A percentile compares a stretch with the other conserved stretches of the same genome.
phyloP scores from a whole-genome alignment of 1,284 basidiomycete species.

The Ustilago lituana region DNA sequence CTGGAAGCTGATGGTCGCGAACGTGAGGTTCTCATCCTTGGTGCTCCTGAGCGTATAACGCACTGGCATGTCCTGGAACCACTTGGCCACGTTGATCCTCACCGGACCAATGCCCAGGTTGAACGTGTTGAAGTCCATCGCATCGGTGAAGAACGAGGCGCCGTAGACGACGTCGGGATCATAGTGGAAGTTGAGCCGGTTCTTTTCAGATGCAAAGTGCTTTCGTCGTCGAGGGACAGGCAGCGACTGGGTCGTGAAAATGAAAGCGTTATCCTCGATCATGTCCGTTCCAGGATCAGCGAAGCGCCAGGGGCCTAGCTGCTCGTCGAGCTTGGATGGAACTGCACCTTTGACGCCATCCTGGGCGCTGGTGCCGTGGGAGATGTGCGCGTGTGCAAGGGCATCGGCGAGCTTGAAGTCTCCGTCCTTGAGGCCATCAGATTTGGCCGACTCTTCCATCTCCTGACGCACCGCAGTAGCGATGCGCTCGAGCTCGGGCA shows the following conservation, averaged over 20 bases:
- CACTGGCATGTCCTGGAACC: conserved; percentile 68
- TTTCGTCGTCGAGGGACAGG: conserved; percentile 67
- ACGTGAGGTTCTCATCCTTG: conserved; percentile 66
- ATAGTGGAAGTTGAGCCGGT: conserved; percentile 64
- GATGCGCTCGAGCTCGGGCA: conserved; percentile 52
- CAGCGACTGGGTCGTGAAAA: conserved; percentile 67
- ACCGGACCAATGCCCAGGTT: conserved; percentile 61
- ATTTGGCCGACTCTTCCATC: conserved; percentile 55
- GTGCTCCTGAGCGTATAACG: conserved; percentile 68
- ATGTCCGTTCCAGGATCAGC: conserved; percentile 66
- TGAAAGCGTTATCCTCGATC: conserved; percentile 69
- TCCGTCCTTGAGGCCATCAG: conserved; percentile 56
- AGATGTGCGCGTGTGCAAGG: conserved; percentile 41
- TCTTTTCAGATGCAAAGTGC: conserved; percentile 64
- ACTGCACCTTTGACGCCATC: not conserved
- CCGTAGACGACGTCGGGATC: conserved; percentile 66
- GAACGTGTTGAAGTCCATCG: conserved; percentile 64
- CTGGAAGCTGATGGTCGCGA: conserved; percentile 68
- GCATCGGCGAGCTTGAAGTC: conserved; percentile 64
- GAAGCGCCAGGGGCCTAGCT: conserved; percentile 68
- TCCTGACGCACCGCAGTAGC: conserved; percentile 50
- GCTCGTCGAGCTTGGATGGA: conserved; percentile 50
- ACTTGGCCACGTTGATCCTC: conserved; percentile 51
- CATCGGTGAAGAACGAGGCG: conserved; percentile 60
- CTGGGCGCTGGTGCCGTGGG: conserved; percentile 17